A percentile compares a stretch with the other conserved stretches of the same genome.
phyloP scores from a whole-genome alignment of 2,329 filamentous ascomycete genomes.

The Neofusicoccum umdonicola region DNA sequence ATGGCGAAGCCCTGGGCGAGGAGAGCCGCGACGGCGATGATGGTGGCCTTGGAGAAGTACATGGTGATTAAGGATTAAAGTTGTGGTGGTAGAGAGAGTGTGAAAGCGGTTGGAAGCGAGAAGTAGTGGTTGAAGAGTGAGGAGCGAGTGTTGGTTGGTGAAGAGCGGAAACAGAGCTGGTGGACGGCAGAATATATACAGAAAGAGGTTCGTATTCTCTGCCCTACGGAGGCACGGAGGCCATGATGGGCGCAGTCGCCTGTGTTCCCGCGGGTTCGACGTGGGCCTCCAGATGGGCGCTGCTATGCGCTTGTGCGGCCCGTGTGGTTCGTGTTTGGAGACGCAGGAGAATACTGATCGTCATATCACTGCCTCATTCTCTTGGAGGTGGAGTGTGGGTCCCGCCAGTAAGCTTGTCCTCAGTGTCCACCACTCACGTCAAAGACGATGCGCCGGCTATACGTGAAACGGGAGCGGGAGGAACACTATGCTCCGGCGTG shows the following conservation, averaged over 20 bases:
- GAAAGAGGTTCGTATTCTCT: slow-evolving; percentile 1
- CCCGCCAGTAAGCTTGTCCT: not conserved
- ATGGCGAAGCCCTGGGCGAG: slow-evolving; percentile 8
- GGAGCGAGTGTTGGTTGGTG: slow-evolving; percentile 8
- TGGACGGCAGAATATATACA: not conserved
- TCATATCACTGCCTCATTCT: not conserved
- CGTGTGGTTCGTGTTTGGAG: slow-evolving; percentile 14
- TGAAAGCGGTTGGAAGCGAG: not conserved
- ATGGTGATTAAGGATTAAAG: slow-evolving; percentile 15
- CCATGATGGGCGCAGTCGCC: not conserved
- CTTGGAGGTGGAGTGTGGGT: not conserved
- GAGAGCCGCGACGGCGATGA: slow-evolving; percentile 17
- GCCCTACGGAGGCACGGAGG: not conserved
- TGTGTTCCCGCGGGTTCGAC: not conserved
- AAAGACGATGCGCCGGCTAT: not conserved
- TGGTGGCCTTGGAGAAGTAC: slow-evolving; percentile 16
- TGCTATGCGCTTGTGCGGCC: not conserved
- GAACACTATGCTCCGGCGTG: not conserved
- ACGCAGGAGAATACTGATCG: slow-evolving; percentile 4
- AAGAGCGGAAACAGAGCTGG: not conserved
- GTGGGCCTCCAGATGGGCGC: not conserved
- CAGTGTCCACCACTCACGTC: not conserved
- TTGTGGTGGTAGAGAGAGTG: not conserved
- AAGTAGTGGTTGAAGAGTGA: not conserved
- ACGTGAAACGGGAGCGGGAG: not conserved